Conservation (phyloP, 108 stramenopile species). For the Fragilaria radians region DNA sequence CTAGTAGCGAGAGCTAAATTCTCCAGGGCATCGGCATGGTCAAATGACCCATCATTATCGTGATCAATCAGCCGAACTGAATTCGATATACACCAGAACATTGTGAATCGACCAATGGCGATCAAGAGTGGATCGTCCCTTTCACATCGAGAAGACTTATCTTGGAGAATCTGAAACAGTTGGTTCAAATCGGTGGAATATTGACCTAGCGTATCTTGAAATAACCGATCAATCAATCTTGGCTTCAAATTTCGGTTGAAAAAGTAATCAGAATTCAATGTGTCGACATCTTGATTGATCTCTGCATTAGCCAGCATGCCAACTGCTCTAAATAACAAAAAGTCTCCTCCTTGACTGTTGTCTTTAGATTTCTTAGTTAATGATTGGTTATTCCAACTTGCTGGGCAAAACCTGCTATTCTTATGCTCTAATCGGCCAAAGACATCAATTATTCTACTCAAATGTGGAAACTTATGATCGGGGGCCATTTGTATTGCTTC, state of each 20-base stretch:
- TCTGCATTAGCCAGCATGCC: constrained; percentile 20
- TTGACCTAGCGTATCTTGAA: constrained; percentile 24
- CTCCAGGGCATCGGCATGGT: constrained; percentile 12
- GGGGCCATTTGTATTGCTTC: constrained; percentile 7
- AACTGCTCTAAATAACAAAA: constrained; percentile 25
- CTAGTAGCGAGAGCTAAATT: constrained; percentile 13
- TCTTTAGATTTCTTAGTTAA: constrained; percentile 10
- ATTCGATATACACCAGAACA: constrained; percentile 45
- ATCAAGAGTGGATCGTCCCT: constrained; percentile 28
- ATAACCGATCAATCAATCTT: constrained; percentile 27
- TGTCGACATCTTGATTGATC: constrained; percentile 4
- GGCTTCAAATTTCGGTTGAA: constrained; percentile 17
- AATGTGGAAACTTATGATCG: background rate
- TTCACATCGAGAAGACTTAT: constrained; percentile 7
- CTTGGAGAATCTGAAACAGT: constrained; percentile 26
- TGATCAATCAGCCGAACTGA: constrained; percentile 10
- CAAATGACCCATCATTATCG: background rate
- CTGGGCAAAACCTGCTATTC: constrained; percentile 11
- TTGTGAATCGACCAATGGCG: constrained; percentile 29
- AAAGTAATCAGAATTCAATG: background rate
- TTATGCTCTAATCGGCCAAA: constrained; percentile 10
- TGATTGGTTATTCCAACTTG: constrained; percentile 1
- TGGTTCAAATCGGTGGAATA: constrained; percentile 29
- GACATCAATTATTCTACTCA: constrained; percentile 10
- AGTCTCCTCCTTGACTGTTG: constrained; percentile 1